phyloP scores from a whole-genome alignment of 2,329 filamentous ascomycete species.

The Epichloe gansuensis region DNA sequence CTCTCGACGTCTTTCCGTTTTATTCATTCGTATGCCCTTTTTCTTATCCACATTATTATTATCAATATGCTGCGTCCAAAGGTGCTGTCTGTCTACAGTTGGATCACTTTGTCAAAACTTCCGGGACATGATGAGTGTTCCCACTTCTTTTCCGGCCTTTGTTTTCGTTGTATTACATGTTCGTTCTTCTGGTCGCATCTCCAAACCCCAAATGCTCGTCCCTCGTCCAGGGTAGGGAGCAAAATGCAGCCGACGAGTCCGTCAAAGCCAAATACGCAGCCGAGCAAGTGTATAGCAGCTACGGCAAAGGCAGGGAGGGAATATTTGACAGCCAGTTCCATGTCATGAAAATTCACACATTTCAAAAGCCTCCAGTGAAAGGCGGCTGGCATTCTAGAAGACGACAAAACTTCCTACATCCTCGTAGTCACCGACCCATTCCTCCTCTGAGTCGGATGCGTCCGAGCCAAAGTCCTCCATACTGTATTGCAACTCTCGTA shows the following conservation, averaged over 20 bases:
- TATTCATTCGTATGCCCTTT: too few relatives aligned
- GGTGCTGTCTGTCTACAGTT: too few relatives aligned
- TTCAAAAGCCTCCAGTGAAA: too few relatives aligned
- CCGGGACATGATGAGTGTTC: too few relatives aligned
- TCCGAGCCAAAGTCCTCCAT: slow-evolving; percentile 60
- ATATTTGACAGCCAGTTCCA: background rate
- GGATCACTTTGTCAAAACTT: too few relatives aligned
- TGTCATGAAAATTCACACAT: background rate
- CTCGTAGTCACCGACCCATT: slow-evolving; percentile 46
- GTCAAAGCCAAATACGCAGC: background rate
- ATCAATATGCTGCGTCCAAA: too few relatives aligned
- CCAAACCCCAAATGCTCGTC: background rate
- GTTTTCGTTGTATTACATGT: too few relatives aligned
- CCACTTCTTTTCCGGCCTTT: too few relatives aligned
- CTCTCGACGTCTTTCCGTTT: too few relatives aligned
- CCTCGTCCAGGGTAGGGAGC: background rate
- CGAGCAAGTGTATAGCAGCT: background rate
- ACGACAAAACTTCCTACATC: slow-evolving; percentile 30
- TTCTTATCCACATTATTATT: too few relatives aligned
- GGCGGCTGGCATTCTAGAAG: slow-evolving; percentile 10
- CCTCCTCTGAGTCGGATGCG: slow-evolving; percentile 42
- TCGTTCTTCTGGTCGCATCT: too few relatives aligned
- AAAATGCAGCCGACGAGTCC: too few relatives aligned
- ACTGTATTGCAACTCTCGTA: slow-evolving; percentile 52
- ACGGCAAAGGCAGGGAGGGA: background rate